Evolutionary conservation across 768 basidiomycete genomes (phyloP), one percentile per base, ranked within the genome.

Genomic region (Kwoniella sp.): DNA sequence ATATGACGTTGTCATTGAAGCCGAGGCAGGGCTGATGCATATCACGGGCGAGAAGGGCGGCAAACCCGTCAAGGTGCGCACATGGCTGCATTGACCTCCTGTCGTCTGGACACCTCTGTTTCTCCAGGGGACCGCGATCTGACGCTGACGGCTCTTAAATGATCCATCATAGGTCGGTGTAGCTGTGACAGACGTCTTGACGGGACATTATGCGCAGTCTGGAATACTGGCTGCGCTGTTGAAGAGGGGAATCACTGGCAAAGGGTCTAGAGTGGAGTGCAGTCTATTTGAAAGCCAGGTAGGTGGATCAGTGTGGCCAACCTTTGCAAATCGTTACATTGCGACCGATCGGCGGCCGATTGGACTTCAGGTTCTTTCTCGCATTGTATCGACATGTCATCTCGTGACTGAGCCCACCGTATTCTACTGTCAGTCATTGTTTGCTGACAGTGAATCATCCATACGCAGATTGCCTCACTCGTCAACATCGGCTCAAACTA

Each of bases 401-500:
- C 26, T 38, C 34, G 34, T 37, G 5, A 37, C 34, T 7, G 5
- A 37, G 5, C 7, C 13, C 34, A 37, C 34, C n/a, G n/a, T n/a
- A n/a, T n/a, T n/a, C n/a, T n/a, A n/a, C 29, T 41, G n/a, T 2
- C 31, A 48, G n/a, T n/a, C n/a, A n/a, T n/a, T n/a, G n/a, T n/a
- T n/a, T 11, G 31, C 47, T 47, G 22, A 31, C 31, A 20, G 51
- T 55, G 7, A 45, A 12, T 50, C 54, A 59, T 51, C 28, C 62
- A n/a, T 34, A 28, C 23, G 37, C 73, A 95, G 91, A 86, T 96
- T 54, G 92, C 93, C 17, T 91, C 91, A 20, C 86, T 96, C 4
- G 92, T 88, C 1, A 95, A 95, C 76, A 91, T 96, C 65, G 93
- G 90, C 1, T 92, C 91, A 17, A 95, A 94, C 82, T 95, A 91